phyloP scores from a whole-genome alignment of 495 filamentous ascomycete genomes.

The Penicillium fimorum region DNA sequence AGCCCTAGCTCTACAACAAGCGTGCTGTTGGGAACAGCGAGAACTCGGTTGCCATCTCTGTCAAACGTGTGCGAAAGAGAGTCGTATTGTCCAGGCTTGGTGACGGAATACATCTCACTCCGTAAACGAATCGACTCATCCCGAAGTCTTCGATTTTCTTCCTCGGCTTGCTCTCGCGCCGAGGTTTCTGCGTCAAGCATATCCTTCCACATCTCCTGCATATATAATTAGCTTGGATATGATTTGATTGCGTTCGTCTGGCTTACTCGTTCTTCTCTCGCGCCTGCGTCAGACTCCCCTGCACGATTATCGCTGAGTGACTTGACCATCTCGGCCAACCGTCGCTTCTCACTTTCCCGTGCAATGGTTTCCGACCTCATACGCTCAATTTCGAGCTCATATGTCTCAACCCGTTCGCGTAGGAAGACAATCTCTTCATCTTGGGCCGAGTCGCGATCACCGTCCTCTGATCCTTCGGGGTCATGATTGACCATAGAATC shows the following conservation, averaged over 20 bases:
- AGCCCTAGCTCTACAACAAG: constrained; percentile 72
- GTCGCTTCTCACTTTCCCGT: constrained; percentile 77
- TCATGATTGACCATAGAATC: constrained; percentile 60
- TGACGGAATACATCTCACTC: constrained; percentile 53
- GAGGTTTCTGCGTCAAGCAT: constrained; percentile 91
- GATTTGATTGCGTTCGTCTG: not conserved
- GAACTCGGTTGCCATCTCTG: constrained; percentile 56
- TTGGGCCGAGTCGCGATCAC: constrained; percentile 46
- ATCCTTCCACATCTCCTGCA: constrained; percentile 84
- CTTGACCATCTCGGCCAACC: constrained; percentile 74
- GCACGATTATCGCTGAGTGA: constrained; percentile 63
- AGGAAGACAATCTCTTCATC: constrained; percentile 84
- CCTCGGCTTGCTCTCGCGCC: constrained; percentile 84
- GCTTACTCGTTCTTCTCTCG: constrained; percentile 75
- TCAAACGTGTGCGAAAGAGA: constrained; percentile 62
- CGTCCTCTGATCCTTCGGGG: constrained; percentile 61
- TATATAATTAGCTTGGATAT: constrained; percentile 6
- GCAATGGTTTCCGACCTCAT: constrained; percentile 71
- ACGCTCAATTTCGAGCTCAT: constrained; percentile 78
- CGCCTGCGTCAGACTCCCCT: constrained; percentile 64
- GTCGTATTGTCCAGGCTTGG: constrained; percentile 47
- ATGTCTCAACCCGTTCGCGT: constrained; percentile 77
- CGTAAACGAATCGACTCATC: constrained; percentile 79
- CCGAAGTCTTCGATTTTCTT: constrained; percentile 78
- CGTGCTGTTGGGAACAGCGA: constrained; percentile 61